Percentiles rank a stretch among this genome's conserved stretches.
Conservation (phyloP, 345 rosid species). For the Pistacia atlantica region DNA sequence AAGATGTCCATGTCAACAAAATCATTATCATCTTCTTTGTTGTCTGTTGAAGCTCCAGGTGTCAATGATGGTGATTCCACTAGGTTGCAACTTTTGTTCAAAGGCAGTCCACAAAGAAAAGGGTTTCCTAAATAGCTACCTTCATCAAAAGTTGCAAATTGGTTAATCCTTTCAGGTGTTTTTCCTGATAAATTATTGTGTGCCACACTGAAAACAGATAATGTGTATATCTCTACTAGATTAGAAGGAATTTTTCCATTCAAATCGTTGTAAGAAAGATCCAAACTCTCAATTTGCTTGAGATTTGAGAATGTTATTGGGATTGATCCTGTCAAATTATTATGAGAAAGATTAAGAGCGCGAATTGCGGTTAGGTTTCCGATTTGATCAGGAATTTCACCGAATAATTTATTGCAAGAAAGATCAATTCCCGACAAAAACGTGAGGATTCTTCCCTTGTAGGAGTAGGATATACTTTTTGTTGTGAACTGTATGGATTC, state of each 20-base stretch:
- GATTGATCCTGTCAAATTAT: conserved; percentile 25
- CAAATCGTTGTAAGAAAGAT: conserved; percentile 30
- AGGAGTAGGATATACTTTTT: conserved; percentile 17
- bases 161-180: too few species aligned
- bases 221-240: conserved; percentile 17
- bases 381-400: conserved; percentile 30
- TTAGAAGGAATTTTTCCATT: conserved; percentile 25
- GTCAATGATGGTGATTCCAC: neutral
- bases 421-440: conserved; percentile 39
- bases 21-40: too few species aligned
- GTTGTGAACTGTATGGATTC: neutral
- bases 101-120: neutral
- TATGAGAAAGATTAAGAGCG: conserved; percentile 38
- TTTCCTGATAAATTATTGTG: conserved; percentile 28
- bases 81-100: neutral
- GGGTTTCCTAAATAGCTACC: neutral
- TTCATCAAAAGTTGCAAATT: neutral
- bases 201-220: too few species aligned
- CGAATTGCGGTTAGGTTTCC: conserved; percentile 22
- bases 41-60: neutral
- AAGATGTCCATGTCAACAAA: too few species aligned
- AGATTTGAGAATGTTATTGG: conserved; percentile 33
- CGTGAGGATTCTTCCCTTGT: neutral
- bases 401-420: conserved; percentile 34
- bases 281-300: conserved; percentile 30